Percentiles rank a stretch among this genome's conserved stretches.
Conservation (phyloP, 768 basidiomycete genomes). For the Hirschioporus abietinus region DNA sequence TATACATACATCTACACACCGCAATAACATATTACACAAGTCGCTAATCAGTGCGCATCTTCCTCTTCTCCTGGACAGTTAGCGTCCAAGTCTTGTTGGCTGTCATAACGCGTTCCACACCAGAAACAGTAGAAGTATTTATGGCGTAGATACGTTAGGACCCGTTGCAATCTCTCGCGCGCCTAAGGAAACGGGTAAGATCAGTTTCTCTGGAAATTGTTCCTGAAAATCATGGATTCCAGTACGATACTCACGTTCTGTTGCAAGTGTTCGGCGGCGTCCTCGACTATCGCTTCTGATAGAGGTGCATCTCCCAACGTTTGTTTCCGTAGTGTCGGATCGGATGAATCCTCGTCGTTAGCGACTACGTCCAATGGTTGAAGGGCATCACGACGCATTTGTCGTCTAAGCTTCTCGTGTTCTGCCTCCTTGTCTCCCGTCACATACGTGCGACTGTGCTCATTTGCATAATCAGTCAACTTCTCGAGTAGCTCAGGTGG, state of each 20-base stretch:
- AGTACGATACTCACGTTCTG: slow-evolving; percentile 33
- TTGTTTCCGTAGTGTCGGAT: slow-evolving; percentile 16
- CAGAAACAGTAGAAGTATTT: slow-evolving; percentile 80
- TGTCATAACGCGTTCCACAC: slow-evolving; percentile 76
- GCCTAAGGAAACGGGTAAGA: slow-evolving; percentile 40
- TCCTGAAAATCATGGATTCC: background rate
- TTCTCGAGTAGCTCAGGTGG: slow-evolving; percentile 61
- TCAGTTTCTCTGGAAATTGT: slow-evolving; percentile 8
- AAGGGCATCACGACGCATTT: slow-evolving; percentile 74
- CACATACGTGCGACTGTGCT: slow-evolving; percentile 14
- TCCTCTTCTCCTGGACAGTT: slow-evolving; percentile 75
- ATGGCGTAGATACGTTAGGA: slow-evolving; percentile 69
- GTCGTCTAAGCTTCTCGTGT: slow-evolving; percentile 54
- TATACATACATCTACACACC: background rate
- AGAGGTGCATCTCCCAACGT: slow-evolving; percentile 31
- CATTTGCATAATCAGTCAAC: slow-evolving; percentile 35
- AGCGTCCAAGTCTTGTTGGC: slow-evolving; percentile 49
- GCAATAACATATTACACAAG: slow-evolving; percentile 2
- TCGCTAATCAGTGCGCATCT: slow-evolving; percentile 67
- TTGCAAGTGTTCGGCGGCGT: slow-evolving; percentile 61
- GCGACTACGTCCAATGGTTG: slow-evolving; percentile 36
- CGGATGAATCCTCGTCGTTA: slow-evolving; percentile 32
- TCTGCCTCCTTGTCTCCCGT: slow-evolving; percentile 18
- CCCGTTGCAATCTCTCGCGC: slow-evolving; percentile 58
- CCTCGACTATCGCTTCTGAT: slow-evolving; percentile 54